Conservation (phyloP, 495 filamentous ascomycete species). For the Apodospora peruviana region DNA sequence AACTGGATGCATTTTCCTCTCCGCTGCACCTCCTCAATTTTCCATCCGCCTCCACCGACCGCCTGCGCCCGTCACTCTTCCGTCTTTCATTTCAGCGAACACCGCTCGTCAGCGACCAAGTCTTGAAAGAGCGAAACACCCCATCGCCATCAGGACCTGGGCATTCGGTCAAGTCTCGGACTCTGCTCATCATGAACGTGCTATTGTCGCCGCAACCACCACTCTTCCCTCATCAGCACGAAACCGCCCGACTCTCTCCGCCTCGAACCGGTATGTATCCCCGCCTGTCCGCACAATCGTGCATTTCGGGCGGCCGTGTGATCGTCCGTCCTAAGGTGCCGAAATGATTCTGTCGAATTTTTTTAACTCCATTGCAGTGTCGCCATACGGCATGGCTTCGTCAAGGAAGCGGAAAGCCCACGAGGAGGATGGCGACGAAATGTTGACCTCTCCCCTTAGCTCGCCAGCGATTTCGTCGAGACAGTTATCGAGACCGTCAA, state of each 20-base stretch:
- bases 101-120: background rate
- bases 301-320: constrained; percentile 7
- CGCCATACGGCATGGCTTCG: constrained; percentile 45
- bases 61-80: constrained; percentile 2
- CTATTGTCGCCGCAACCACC: constrained; percentile 52
- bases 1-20: constrained; percentile 16
- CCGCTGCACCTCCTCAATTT: constrained; percentile 34
- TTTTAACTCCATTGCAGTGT: constrained; percentile 39
- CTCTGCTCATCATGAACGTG: constrained; percentile 41
- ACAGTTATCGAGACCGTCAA: constrained; percentile 55
- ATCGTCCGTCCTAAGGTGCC: background rate
- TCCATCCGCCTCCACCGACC: constrained; percentile 21
- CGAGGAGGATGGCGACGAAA: constrained; percentile 82
- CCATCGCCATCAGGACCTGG: constrained; percentile 1
- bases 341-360: background rate
- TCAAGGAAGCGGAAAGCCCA: constrained; percentile 89
- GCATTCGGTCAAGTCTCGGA: constrained; percentile 1
- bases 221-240: constrained; percentile 73
- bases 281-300: background rate
- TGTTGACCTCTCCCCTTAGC: constrained; percentile 77
- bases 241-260: constrained; percentile 63
- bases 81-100: constrained; percentile 6
- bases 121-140: background rate
- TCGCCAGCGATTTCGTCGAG: constrained; percentile 69
- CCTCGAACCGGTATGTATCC: constrained; percentile 59